A percentile compares a stretch with the other conserved stretches of the same genome.
Evolutionary conservation across 1,139 yeast species (phyloP).

Genomic region (Hyphopichia pseudoburtonii): DNA sequence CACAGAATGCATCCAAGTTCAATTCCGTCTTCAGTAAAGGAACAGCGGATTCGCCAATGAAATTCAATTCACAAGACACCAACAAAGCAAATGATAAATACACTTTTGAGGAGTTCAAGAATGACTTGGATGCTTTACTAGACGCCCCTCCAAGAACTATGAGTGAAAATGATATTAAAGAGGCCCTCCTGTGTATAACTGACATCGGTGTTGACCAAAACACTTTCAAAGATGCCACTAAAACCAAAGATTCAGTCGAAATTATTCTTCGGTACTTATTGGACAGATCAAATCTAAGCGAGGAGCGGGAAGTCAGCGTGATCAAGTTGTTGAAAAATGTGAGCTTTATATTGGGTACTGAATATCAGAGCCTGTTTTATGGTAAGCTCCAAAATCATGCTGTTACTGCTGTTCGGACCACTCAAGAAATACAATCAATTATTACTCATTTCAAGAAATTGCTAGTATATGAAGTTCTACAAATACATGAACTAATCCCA

Average conservation of each 20-base stretch:
- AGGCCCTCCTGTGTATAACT: constrained; percentile 6
- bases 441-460: constrained; percentile 15
- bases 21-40: constrained; percentile 19
- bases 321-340: constrained; percentile 8
- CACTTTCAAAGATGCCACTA: constrained; percentile 1
- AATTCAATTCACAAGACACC: constrained; percentile 22
- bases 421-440: constrained; percentile 4
- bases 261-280: not conserved
- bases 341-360: constrained; percentile 3
- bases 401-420: constrained; percentile 5
- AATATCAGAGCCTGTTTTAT: constrained; percentile 9
- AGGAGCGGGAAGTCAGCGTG: constrained; percentile 7
- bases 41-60: constrained; percentile 38
- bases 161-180: constrained; percentile 18
- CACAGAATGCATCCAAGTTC: not conserved
- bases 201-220: constrained; percentile 1
- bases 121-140: constrained; percentile 25
- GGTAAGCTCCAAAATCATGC: constrained; percentile 11
- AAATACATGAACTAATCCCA: constrained; percentile 15
- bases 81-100: constrained; percentile 21
- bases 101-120: constrained; percentile 25
- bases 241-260: not conserved
- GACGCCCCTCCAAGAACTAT: constrained; percentile 11
- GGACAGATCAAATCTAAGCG: constrained; percentile 4
- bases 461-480: constrained; percentile 18